Evolutionary conservation across 2,329 filamentous ascomycete genomes (phyloP).

Genomic region (Hymenotorrendiella dingleyae): DNA sequence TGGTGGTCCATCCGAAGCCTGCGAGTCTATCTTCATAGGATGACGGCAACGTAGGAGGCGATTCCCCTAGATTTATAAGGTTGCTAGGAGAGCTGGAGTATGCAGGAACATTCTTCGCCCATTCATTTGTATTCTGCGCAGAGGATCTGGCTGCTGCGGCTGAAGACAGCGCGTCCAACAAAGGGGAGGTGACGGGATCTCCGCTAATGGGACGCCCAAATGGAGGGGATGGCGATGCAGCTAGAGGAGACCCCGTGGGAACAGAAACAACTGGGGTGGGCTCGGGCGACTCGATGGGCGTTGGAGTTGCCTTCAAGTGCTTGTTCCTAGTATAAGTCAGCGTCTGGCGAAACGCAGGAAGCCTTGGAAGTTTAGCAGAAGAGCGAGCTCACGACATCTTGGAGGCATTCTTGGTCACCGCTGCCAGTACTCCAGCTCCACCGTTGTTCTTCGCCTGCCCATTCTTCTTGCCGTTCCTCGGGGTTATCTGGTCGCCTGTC

Average conservation of each 20-base stretch:
- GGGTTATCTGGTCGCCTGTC: slow-evolving; percentile 23
- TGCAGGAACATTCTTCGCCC: slow-evolving; percentile 38
- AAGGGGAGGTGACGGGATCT: slow-evolving; percentile 23
- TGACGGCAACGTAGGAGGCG: slow-evolving; percentile 34
- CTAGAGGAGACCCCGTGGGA: background rate
- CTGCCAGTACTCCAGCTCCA: slow-evolving; percentile 24
- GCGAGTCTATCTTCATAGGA: slow-evolving; percentile 29
- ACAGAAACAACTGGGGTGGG: slow-evolving; percentile 19
- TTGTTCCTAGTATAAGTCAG: slow-evolving; percentile 17
- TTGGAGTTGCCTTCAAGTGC: slow-evolving; percentile 18
- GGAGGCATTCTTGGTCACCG: slow-evolving; percentile 29
- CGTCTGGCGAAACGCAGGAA: background rate
- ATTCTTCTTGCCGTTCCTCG: slow-evolving; percentile 31
- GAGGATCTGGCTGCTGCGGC: slow-evolving; percentile 21
- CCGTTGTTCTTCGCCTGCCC: slow-evolving; percentile 29
- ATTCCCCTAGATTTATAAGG: slow-evolving; percentile 38
- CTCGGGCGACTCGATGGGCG: slow-evolving; percentile 23
- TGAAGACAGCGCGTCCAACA: slow-evolving; percentile 29
- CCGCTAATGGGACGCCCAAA: too few relatives aligned
- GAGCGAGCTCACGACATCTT: slow-evolving; percentile 28
- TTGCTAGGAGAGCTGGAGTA: slow-evolving; percentile 37
- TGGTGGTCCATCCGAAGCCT: slow-evolving; percentile 25
- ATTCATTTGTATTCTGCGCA: slow-evolving; percentile 34
- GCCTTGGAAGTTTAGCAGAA: too few relatives aligned
- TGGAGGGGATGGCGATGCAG: slow-evolving; percentile 5